Conservation (phyloP, 352 stramenopile genomes). For the Hyaloperonospora arabidopsidis region DNA sequence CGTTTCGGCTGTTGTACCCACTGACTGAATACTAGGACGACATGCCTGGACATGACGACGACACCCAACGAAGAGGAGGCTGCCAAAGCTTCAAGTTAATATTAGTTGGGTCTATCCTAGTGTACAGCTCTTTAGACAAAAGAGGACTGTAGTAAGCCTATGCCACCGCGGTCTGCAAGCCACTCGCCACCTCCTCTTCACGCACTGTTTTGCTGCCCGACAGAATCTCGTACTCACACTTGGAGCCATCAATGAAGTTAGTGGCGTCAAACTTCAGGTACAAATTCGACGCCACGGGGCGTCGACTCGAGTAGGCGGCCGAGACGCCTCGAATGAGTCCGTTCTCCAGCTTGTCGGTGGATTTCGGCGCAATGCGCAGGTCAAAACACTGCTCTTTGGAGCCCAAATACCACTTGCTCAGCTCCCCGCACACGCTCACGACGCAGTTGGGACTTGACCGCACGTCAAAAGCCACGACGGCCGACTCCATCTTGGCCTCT, state of each 20-base stretch:
- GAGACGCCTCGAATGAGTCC: conserved; percentile 62
- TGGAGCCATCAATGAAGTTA: conserved; percentile 65
- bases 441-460: conserved; percentile 61
- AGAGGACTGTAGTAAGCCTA: conserved; percentile 25
- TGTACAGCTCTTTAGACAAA: conserved; percentile 42
- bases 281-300: conserved; percentile 50
- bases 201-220: conserved; percentile 52
- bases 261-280: conserved; percentile 75
- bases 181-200: conserved; percentile 14
- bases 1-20: too few species aligned
- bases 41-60: too few species aligned
- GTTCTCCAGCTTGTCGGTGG: conserved; percentile 38
- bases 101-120: conserved; percentile 48
- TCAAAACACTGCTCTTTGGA: conserved; percentile 63
- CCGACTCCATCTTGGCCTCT: conserved; percentile 40
- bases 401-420: conserved; percentile 57
- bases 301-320: conserved; percentile 44
- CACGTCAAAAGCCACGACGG: conserved; percentile 64
- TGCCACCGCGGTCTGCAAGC: conserved; percentile 13
- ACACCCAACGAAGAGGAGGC: conserved; percentile 1
- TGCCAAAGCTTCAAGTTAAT: conserved; percentile 26
- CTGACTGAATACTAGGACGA: too few species aligned
- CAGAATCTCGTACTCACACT: conserved; percentile 64
- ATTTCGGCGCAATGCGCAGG: conserved; percentile 63
- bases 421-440: conserved; percentile 58